Percentiles rank a stretch among this genome's conserved stretches.
Evolutionary conservation across 2,329 filamentous ascomycete genomes (phyloP).

Genomic region (Epichloe typhina): DNA sequence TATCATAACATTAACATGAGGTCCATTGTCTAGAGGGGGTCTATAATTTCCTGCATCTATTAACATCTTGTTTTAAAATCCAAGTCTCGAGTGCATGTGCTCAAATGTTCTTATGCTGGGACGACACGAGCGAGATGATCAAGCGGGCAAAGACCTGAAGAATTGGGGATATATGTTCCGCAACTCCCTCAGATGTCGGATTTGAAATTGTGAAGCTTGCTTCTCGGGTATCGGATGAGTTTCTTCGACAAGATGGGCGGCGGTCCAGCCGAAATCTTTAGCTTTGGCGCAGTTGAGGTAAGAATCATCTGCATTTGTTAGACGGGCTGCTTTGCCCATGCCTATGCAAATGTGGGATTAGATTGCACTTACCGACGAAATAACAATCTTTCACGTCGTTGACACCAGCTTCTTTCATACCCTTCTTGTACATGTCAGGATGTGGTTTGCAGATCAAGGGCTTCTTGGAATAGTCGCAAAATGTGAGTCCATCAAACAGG

Average conservation of each 20-base stretch:
- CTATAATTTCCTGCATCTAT: background rate
- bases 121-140: background rate
- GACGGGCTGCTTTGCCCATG: background rate
- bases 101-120: background rate
- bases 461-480: constrained; percentile 68
- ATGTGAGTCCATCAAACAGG: constrained; percentile 88
- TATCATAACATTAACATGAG: background rate
- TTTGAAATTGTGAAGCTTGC: constrained; percentile 60
- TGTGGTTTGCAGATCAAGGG: constrained; percentile 81
- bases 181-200: constrained; percentile 64
- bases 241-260: constrained; percentile 74
- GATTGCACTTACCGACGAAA: constrained; percentile 63
- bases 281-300: constrained; percentile 68
- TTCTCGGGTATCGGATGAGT: constrained; percentile 48
- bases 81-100: background rate
- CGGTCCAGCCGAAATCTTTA: constrained; percentile 70
- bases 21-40: background rate
- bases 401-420: constrained; percentile 71
- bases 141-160: constrained; percentile 49
- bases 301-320: constrained; percentile 58
- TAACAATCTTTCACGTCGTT: constrained; percentile 61
- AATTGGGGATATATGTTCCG: constrained; percentile 67
- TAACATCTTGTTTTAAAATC: background rate
- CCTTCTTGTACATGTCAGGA: constrained; percentile 71
- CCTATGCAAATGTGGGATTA: background rate